A percentile compares a stretch with the other conserved stretches of the same genome.
These are phyloP conservation scores for Linderniella brevidens DNA, from an alignment of 257 asterid genomes.

Conservation along the genomic window DNA sequence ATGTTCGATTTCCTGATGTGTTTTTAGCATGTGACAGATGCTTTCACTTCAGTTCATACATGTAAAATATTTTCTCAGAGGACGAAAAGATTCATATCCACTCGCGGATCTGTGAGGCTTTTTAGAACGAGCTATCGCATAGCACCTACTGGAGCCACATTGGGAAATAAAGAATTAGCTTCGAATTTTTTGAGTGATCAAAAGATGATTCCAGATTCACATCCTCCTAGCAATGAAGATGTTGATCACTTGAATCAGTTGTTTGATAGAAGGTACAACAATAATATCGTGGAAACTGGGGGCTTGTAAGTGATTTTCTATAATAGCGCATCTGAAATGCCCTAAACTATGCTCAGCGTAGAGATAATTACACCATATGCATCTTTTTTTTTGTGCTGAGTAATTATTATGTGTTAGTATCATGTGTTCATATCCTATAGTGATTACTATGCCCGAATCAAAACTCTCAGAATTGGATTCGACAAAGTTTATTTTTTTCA, in stretches of 20 bases:
- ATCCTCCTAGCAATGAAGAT: conserved; percentile 58
- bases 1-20: no score
- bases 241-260: conserved; percentile 38
- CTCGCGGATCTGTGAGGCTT: no score
- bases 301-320: background rate
- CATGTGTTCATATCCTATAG: no score
- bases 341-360: background rate
- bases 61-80: no score
- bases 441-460: no score
- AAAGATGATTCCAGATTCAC: conserved; percentile 54
- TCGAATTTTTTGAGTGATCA: conserved; percentile 39
- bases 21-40: no score
- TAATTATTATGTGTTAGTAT: no score
- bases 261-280: conserved; percentile 59
- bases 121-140: conserved; percentile 17
- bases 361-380: background rate
- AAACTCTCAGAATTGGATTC: no score
- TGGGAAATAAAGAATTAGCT: conserved; percentile 37
- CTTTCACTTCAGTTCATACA: no score
- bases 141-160: conserved; percentile 46
- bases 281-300: background rate
- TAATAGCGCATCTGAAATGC: background rate
- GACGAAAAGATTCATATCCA: no score
- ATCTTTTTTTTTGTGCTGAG: no score
- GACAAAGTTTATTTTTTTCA: background rate